These are phyloP conservation scores for Yamadazyma oceani DNA, from an alignment of 1,139 yeast genomes.

Conservation along the genomic window DNA sequence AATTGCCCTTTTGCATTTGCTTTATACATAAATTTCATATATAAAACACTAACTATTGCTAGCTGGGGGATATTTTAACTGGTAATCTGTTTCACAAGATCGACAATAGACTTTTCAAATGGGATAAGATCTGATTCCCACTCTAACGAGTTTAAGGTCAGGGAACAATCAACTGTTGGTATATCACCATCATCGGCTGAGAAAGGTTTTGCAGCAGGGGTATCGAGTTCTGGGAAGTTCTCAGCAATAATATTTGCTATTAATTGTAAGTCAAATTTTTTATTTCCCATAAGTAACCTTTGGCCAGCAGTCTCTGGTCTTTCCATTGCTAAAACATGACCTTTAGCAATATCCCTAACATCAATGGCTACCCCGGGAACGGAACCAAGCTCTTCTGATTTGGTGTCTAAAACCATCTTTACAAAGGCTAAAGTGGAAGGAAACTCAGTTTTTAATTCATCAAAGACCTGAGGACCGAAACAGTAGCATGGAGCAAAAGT, in stretches of 20 bases:
- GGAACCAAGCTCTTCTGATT: constrained; percentile 10
- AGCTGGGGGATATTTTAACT: no score
- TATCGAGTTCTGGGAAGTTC: constrained; percentile 22
- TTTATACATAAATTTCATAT: no score
- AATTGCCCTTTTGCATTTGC: background rate
- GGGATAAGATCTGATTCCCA: constrained; percentile 25
- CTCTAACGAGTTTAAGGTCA: constrained; percentile 30
- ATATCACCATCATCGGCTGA: constrained; percentile 2
- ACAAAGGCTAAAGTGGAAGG: constrained; percentile 8
- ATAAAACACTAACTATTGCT: no score
- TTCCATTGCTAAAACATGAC: constrained; percentile 32
- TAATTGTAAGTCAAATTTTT: constrained; percentile 25
- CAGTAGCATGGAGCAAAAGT: constrained; percentile 50
- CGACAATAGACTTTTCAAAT: constrained; percentile 30
- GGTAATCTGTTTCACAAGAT: constrained; percentile 15
- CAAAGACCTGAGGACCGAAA: constrained; percentile 42
- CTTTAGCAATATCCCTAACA: constrained; percentile 37
- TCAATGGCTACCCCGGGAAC: constrained; percentile 29
- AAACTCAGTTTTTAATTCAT: constrained; percentile 18
- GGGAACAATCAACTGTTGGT: constrained; percentile 22
- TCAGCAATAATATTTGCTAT: constrained; percentile 27
- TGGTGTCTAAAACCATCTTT: constrained; percentile 14
- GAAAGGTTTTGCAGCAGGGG: constrained; percentile 2
- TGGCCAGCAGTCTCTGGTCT: constrained; percentile 20
- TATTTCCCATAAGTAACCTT: constrained; percentile 23